Conservation (phyloP, 2,329 filamentous ascomycete genomes). For the Xylaria arbuscula region DNA sequence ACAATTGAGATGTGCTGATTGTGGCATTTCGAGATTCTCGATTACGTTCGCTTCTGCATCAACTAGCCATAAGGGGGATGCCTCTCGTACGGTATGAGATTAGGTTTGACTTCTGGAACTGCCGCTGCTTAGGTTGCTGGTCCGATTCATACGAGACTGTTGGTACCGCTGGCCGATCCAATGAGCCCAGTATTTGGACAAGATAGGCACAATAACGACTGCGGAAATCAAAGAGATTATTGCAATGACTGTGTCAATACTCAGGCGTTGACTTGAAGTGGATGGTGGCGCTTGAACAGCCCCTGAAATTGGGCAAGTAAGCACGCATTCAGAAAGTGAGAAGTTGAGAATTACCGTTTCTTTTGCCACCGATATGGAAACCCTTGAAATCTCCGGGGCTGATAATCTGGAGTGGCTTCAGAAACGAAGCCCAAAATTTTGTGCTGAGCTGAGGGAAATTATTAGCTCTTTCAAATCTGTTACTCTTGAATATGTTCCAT, state of each 20-base stretch:
- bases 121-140: neutral
- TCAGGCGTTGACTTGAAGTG: neutral
- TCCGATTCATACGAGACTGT: neutral
- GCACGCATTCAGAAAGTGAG: too few species aligned
- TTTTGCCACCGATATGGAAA: too few species aligned
- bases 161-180: neutral
- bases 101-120: neutral
- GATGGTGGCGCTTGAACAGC: neutral
- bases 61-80: neutral
- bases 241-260: neutral
- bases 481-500: too few species aligned
- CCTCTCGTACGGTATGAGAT: neutral
- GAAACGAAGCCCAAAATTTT: too few species aligned
- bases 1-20: neutral
- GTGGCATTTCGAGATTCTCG: neutral
- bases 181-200: neutral
- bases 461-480: too few species aligned
- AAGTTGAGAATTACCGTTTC: too few species aligned
- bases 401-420: too few species aligned
- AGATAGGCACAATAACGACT: neutral
- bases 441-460: too few species aligned
- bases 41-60: neutral
- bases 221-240: neutral
- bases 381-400: too few species aligned
- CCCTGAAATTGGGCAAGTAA: too few species aligned